Evolutionary conservation across 768 basidiomycete genomes (phyloP), one percentile per base, ranked within the genome.

Genomic region (Macrolepiota fuliginosa): DNA sequence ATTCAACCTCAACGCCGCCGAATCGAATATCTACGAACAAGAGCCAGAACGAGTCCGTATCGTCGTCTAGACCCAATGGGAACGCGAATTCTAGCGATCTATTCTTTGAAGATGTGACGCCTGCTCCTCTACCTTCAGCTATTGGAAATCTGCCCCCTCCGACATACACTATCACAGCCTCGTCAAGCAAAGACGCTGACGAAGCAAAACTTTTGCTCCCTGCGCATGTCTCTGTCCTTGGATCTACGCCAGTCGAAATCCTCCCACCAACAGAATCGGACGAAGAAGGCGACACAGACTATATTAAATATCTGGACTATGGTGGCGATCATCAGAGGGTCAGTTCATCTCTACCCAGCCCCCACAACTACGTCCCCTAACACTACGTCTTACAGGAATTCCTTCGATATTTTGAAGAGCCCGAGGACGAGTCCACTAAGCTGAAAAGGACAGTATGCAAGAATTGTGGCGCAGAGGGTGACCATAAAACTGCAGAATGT

Each of bases 241-340:
- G 78, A 22, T 75, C 71, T 47, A 71, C 76, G 13, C 77, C 83
- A 3, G 72, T 79, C 29, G 77, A 83, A 61, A 79, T 87, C 19
- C 70, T 85, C 17, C 70, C 77, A 13, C 75, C 81, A 17, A 69
- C 76, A 2, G 67, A 74, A 13, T 63, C 58, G 29, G 75, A 82
- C 39, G 76, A 78, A 13, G 84, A 86, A 22, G 83, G 82, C 9
- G 84, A 86, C 24, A 59, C 51, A 15, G 83, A 83, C 67, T 90
- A 84, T 67, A 92, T 94, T 61, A 85, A 92, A 56, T 92, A 90
- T 68, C 77, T 93, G 24, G 90, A 92, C 65, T 89, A 86, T 64
- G 89, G 89, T 55, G 84, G 86, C 66, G 74, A 79, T 15, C 52
- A 37, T 36, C 83, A 80, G 73, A 88, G 87, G 60, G 25, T 80